Evolutionary conservation across 768 basidiomycete genomes (phyloP), one percentile per base, ranked within the genome.

Genomic region (Leccinum imitatum): DNA sequence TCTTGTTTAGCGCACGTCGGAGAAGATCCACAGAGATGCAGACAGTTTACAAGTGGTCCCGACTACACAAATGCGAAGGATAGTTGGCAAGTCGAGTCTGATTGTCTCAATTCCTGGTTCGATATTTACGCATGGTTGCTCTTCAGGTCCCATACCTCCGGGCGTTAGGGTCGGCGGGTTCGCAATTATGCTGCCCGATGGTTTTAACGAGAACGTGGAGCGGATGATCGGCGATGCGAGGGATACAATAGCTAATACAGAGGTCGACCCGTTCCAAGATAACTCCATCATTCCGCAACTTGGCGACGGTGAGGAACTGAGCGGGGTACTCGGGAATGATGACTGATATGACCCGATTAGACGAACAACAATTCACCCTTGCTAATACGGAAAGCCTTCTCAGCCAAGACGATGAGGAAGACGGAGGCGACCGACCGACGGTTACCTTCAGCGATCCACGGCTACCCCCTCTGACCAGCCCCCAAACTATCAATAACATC

Each of bases 221-320:
- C 51, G 13, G 48, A 50, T 39, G 6, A 63, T 63, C 33, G 15
- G 33, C 14, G 53, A 39, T 19, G 57, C 39, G 8, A 53, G 13
- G 14, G 19, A 37, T 3, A 51, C 17, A 14, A 56, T 66, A 4
- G 10, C 21, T 21, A 50, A 0, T 11, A 3, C 23, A 14, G 0
- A 8, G 9, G 4, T 46, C 8, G 1, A 25, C 25, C 64, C 59
- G 10, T 66, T 66, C 47, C 2, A 15, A 2, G 57, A 66, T 4
- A 14, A 66, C 23, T 7, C 33, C 9, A 6, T 52, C 8, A 17
- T 57, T 17, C 3, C 57, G 8, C 57, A 58, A n/a, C 44, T 55
- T 1, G 0, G 48, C 8, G 53, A 62, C n/a, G 54, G 61, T 62
- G 25, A 56, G 61, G 17, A 46, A 35, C n/a, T n/a, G n/a, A 14